Conservation (phyloP, 768 basidiomycete species). For the Auriscalpium orientale region DNA sequence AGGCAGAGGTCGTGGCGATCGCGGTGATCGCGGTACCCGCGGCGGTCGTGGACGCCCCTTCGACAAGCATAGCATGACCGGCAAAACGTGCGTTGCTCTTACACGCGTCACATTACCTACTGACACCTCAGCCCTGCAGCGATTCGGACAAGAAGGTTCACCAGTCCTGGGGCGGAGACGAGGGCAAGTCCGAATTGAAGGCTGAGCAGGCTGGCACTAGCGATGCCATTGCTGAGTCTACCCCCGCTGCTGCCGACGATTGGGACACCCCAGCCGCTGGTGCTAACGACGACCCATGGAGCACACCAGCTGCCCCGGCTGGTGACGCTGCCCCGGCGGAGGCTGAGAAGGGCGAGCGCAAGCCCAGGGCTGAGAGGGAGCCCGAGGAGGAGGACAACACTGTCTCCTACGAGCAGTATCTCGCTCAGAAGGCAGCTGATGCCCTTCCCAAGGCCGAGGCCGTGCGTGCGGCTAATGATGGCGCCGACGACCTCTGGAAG, state of each 20-base stretch:
- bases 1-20: constrained; percentile 34
- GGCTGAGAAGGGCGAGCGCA: constrained; percentile 26
- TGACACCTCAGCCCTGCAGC: constrained; percentile 31
- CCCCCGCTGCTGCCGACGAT: constrained; percentile 17
- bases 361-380: constrained; percentile 45
- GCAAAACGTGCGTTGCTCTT: constrained; percentile 55
- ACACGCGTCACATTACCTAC: background rate
- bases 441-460: constrained; percentile 70
- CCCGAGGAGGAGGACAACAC: constrained; percentile 89
- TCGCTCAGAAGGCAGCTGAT: constrained; percentile 59
- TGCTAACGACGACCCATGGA: constrained; percentile 23
- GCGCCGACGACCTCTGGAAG: constrained; percentile 64
- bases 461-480: constrained; percentile 69
- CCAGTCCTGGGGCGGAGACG: constrained; percentile 93
- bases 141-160: constrained; percentile 94
- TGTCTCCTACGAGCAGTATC: constrained; percentile 89
- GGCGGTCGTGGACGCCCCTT: constrained; percentile 66
- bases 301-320: constrained; percentile 22
- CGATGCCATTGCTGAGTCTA: constrained; percentile 58
- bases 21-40: constrained; percentile 46
- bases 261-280: constrained; percentile 30
- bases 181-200: constrained; percentile 77
- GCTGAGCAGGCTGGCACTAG: constrained; percentile 65
- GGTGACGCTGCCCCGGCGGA: constrained; percentile 24
- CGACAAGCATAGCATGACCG: constrained; percentile 84